Base-by-base conservation (phyloP, 1,139 yeast species). In the Yamadazyma siamensis region DNA sequence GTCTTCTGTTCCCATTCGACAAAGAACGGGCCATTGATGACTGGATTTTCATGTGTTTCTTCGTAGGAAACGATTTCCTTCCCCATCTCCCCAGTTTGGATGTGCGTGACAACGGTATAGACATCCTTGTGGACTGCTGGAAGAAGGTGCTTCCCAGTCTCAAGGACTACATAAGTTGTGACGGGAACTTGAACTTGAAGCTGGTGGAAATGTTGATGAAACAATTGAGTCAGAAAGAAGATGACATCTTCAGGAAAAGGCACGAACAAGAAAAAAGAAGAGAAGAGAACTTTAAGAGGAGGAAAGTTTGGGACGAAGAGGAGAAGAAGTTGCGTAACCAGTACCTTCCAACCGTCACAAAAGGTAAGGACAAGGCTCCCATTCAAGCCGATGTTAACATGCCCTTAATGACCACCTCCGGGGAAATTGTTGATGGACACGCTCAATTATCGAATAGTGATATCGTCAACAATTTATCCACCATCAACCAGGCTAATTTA, bases 11-110 rank as follows among this genome's bases (percentile, higher is more conserved):
- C 48, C 74, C 79, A 12, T 88, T 83, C 59, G 96, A 91, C 52
- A 60, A 88, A 38, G 99, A 94, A 59, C 71, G 98, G 36, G 96
- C 97, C 3, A 81, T 94, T 39, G 99, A 94, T 54, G 99, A 94
- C 61, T 94, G 98, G 98, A 89, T 94, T 12, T 94, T 94, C 46
- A 83, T 94, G 89, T 91, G 97, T 71, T 94, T 94, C 65, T 94
- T 94, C 54, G 95, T 91, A 36, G 99, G 99, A 56, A 94, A 94
- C 54, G 99, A 94, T 76, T 94, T 94, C 69, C 68, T 94, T 51
- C 99, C 99, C 2, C 98, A 91, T 59, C 65, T 94, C 43, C 98
- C 99, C 5, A 80, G 94, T 31, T 69, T 94, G 39, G 96, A 91
- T 52, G 96, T 91, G 26, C 76, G 98, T 46, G 97, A 94, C 56